These are phyloP conservation scores for Pistacia vera DNA, from an alignment of 345 rosid genomes.

Conservation along the genomic window DNA sequence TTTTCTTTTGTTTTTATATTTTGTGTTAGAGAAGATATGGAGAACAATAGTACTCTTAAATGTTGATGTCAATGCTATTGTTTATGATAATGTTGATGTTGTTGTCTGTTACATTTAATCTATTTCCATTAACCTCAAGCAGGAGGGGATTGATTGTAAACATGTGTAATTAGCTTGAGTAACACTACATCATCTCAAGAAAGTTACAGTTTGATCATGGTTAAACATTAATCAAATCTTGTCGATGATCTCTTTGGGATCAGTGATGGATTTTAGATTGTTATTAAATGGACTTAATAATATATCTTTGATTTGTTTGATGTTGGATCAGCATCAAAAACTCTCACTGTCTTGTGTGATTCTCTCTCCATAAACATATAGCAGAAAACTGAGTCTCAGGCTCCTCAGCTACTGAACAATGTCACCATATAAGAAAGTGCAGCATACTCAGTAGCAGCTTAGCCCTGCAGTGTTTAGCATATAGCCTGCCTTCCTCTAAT, in stretches of 20 bases:
- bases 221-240: background rate
- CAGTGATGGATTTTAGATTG: constrained; percentile 40
- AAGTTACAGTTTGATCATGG: background rate
- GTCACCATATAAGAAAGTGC: constrained; percentile 33
- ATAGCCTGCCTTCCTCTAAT: constrained; percentile 2
- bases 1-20: background rate
- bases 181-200: background rate
- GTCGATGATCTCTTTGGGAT: constrained; percentile 45
- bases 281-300: constrained; percentile 23
- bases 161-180: background rate
- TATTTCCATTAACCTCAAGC: background rate
- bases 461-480: constrained; percentile 25
- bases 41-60: constrained; percentile 20
- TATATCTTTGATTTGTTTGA: constrained; percentile 49
- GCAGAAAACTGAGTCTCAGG: constrained; percentile 34
- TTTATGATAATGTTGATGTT: background rate
- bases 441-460: constrained; percentile 14
- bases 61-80: constrained; percentile 3
- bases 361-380: constrained; percentile 20
- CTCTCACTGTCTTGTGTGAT: constrained; percentile 36
- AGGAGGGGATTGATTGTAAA: background rate
- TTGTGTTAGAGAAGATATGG: constrained; percentile 20
- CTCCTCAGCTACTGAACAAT: constrained; percentile 29
- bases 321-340: constrained; percentile 41
- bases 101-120: background rate